Percentiles rank a stretch among this genome's conserved stretches.
Conservation (phyloP, 495 filamentous ascomycete genomes). For the Penicillium egyptiacum region DNA sequence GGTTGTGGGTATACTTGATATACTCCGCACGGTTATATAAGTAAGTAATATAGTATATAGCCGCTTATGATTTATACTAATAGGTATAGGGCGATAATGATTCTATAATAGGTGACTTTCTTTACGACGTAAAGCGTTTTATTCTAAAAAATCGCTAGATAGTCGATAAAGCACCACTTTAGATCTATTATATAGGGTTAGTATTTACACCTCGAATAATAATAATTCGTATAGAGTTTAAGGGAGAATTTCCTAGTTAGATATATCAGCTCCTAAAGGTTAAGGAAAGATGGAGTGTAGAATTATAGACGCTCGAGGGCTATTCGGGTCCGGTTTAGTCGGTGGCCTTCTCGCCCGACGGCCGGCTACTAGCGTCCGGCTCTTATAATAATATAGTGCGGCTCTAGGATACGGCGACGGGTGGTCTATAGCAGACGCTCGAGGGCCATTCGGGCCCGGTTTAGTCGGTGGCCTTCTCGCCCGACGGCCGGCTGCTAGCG, state of each 20-base stretch:
- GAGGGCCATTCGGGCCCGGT: constrained; percentile 23
- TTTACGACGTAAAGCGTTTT: constrained; percentile 39
- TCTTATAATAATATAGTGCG: constrained; percentile 22
- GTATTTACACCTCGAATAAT: constrained; percentile 36
- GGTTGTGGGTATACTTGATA: constrained; percentile 10
- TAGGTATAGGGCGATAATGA: constrained; percentile 14
- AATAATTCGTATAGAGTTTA: constrained; percentile 26
- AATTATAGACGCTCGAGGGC: constrained; percentile 26
- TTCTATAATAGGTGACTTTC: constrained; percentile 15
- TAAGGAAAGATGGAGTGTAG: constrained; percentile 19
- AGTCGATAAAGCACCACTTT: constrained; percentile 32
- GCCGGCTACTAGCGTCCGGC: constrained; percentile 21
- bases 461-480: constrained; percentile 24
- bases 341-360: constrained; percentile 28
- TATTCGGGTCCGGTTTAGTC: constrained; percentile 16
- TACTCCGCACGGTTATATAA: background rate
- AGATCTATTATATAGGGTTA: constrained; percentile 31
- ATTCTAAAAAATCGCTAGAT: constrained; percentile 31
- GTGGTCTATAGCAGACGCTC: constrained; percentile 16
- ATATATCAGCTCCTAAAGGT: constrained; percentile 18
- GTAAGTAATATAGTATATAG: constrained; percentile 5
- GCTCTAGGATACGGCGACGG: constrained; percentile 29
- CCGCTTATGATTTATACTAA: constrained; percentile 9
- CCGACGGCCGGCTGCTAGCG: constrained; percentile 20
- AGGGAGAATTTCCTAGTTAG: constrained; percentile 18